A percentile compares a stretch with the other conserved stretches of the same genome.
phyloP scores from a whole-genome alignment of 2,329 filamentous ascomycete species.

The Alternaria tenuissima region DNA sequence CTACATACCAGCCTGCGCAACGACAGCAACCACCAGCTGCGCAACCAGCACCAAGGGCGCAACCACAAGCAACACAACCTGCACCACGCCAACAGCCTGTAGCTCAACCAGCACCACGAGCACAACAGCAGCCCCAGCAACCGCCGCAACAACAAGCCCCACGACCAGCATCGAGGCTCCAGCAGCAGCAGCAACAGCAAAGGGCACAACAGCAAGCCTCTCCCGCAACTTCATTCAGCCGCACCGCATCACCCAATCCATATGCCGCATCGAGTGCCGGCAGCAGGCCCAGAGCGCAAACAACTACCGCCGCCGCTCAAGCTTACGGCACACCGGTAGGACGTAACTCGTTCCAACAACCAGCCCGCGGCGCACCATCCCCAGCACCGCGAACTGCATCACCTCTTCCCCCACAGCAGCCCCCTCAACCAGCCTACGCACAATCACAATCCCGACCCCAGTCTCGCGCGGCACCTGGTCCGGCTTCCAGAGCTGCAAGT shows the following conservation, averaged over 20 bases:
- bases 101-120: slow-evolving; percentile 5
- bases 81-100: slow-evolving; percentile 10
- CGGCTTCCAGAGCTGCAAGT: slow-evolving; percentile 56
- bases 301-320: slow-evolving; percentile 41
- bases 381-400: slow-evolving; percentile 52
- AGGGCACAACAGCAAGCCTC: slow-evolving; percentile 12
- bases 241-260: slow-evolving; percentile 67
- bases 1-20: slow-evolving; percentile 16
- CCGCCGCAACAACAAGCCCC: slow-evolving; percentile 7
- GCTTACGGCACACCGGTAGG: slow-evolving; percentile 44
- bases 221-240: slow-evolving; percentile 22
- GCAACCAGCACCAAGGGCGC: slow-evolving; percentile 8
- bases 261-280: slow-evolving; percentile 56
- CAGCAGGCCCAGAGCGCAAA: slow-evolving; percentile 48
- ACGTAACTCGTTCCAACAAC: slow-evolving; percentile 48
- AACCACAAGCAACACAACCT: slow-evolving; percentile 12
- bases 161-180: slow-evolving; percentile 9
- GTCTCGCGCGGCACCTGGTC: slow-evolving; percentile 42
- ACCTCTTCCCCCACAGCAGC: slow-evolving; percentile 49
- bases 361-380: slow-evolving; percentile 50
- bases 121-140: slow-evolving; percentile 4
- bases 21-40: slow-evolving; percentile 8
- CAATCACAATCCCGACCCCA: slow-evolving; percentile 8
- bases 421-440: slow-evolving; percentile 50
- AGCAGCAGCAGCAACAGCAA: slow-evolving; percentile 11